Conservation (phyloP, 139 green algal species). For the Dunaliella primolecta region DNA sequence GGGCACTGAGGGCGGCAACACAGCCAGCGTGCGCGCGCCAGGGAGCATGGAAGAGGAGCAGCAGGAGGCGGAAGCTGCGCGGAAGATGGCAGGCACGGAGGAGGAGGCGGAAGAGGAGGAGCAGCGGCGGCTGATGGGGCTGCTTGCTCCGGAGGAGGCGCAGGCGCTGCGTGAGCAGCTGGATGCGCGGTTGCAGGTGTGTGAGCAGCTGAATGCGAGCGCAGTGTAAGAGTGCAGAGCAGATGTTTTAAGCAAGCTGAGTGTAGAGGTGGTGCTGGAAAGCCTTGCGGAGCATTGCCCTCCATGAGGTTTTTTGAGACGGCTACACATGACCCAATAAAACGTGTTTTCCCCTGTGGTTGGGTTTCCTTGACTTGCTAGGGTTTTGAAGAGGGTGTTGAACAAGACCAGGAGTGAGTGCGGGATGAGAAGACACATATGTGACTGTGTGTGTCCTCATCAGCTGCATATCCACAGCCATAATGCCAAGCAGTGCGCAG, state of each 20-base stretch:
- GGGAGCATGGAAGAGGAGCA: background rate
- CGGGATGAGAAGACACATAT: background rate
- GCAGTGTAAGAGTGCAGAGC: no score
- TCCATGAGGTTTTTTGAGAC: no score
- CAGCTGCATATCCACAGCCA: no score
- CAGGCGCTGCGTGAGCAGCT: constrained; percentile 53
- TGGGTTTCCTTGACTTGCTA: no score
- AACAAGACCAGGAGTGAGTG: no score
- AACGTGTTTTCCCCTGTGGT: no score
- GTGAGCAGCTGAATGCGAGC: constrained; percentile 17
- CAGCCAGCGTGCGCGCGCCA: background rate
- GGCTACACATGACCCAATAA: no score
- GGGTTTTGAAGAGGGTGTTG: no score
- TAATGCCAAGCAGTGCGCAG: no score
- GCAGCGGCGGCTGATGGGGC: constrained; percentile 4
- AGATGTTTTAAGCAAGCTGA: no score
- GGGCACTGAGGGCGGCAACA: constrained; percentile 4
- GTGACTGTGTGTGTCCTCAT: background rate
- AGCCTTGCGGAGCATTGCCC: no score
- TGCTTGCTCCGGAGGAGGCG: constrained; percentile 19
- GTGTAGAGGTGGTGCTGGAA: no score
- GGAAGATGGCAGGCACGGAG: background rate
- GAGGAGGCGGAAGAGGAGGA: constrained; percentile 13
- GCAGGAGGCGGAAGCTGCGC: background rate
- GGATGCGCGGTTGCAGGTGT: constrained; percentile 45